A percentile compares a stretch with the other conserved stretches of the same genome.
phyloP scores from a whole-genome alignment of 176 grass and related monocot genomes.

The Triticum dicoccoides region DNA sequence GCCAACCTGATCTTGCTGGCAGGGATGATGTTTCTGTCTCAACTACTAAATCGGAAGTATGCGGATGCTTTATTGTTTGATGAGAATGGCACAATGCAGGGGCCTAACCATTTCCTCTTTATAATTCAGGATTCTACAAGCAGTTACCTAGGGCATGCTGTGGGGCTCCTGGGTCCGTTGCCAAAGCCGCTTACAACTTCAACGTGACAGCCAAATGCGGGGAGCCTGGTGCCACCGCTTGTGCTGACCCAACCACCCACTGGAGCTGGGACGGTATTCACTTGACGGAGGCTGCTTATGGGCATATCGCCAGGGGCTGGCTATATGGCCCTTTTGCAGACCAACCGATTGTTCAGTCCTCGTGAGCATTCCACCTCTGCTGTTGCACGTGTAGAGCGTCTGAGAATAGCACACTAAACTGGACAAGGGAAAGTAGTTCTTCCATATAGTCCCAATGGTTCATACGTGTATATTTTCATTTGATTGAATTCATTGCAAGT shows the following conservation, averaged over 20 bases:
- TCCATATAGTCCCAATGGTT: constrained; percentile 37
- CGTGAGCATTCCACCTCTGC: constrained; percentile 13
- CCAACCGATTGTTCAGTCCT: constrained; percentile 53
- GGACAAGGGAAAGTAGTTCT: constrained; percentile 55
- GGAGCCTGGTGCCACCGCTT: constrained; percentile 41
- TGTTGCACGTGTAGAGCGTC: constrained; percentile 32
- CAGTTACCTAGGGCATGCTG: constrained; percentile 46
- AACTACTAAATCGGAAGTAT: neutral
- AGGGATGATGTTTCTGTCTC: constrained; percentile 18
- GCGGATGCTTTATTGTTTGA: constrained; percentile 22
- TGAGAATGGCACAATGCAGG: neutral
- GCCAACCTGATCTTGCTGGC: neutral
- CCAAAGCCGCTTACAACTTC: constrained; percentile 52
- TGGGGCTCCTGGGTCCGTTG: constrained; percentile 38
- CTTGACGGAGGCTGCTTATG: constrained; percentile 60
- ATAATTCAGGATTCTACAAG: constrained; percentile 42
- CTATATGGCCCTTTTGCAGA: constrained; percentile 49
- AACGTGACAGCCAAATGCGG: constrained; percentile 46
- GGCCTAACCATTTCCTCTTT: constrained; percentile 24
- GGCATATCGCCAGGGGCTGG: constrained; percentile 62
- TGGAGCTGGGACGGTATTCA: constrained; percentile 73
- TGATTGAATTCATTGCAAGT: constrained; percentile 48
- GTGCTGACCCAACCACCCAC: constrained; percentile 43
- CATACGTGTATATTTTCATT: constrained; percentile 55
- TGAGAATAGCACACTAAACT: constrained; percentile 35